phyloP scores from a whole-genome alignment of 768 basidiomycete genomes.

The Termitomyces sp. region DNA sequence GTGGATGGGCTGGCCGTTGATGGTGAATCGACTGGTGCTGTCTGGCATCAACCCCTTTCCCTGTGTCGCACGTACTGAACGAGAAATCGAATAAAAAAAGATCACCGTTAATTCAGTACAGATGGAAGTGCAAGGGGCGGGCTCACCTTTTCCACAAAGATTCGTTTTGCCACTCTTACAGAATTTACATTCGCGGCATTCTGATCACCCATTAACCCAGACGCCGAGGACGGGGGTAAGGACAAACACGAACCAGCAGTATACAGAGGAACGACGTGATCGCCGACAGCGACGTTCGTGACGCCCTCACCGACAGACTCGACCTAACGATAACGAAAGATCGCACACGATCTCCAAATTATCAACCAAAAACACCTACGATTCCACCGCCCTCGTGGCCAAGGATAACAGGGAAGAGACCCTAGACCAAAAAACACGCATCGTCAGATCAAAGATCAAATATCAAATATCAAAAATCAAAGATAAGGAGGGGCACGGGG shows the following conservation, averaged over 20 bases:
- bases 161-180: constrained; percentile 99
- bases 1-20: constrained; percentile 79
- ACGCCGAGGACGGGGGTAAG: not conserved
- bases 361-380: constrained; percentile 36
- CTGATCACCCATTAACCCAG: constrained; percentile 30
- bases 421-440: constrained; percentile 36
- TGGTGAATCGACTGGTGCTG: constrained; percentile 79
- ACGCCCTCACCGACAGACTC: constrained; percentile 98
- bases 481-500: too few relatives aligned
- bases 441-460: not conserved
- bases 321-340: constrained; percentile 45
- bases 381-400: constrained; percentile 94
- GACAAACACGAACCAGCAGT: constrained; percentile 64
- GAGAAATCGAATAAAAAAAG: not conserved
- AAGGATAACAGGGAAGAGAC: constrained; percentile 87
- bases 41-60: constrained; percentile 96
- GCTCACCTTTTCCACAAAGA: constrained; percentile 85
- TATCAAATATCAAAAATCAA: not conserved
- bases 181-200: constrained; percentile 97
- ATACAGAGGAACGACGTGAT: constrained; percentile 96
- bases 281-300: constrained; percentile 69
- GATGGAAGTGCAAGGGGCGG: not conserved
- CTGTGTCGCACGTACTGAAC: constrained; percentile 82
- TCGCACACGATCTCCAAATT: not conserved
- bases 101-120: not conserved